Evolutionary conservation across 352 stramenopile species (phyloP), one percentile per base, ranked within the genome.

Genomic region (Thraustotheca clavata): DNA sequence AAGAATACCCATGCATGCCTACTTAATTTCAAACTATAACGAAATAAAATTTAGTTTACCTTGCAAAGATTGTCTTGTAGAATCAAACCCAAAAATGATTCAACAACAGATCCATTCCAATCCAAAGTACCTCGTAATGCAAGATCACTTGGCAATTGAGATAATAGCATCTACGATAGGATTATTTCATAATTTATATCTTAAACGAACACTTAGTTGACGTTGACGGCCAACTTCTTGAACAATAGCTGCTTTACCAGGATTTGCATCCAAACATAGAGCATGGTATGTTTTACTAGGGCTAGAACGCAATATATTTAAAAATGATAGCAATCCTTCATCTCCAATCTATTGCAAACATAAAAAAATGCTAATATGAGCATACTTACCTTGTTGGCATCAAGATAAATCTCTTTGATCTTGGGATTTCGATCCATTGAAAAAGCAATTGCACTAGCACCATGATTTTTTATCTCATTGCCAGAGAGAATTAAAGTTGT

Each of bases 141-240:
- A 80, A 48, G 20, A 78, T 74, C 48, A 79, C 80, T 48, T 79
- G 81, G 74, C 1, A 84, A 59, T 32, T 75, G 73, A 4, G 76
- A 72, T 22, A 83, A 48, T 16, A 71, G 34, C 18, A 86, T 20
- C 57, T 65, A 62, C 34, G 11, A 55, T 12, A 54, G 40, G 20
- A n/a, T n/a, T 12, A 35, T 52, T 26, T 24, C 18, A 0, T 29
- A 29, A 52, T 1, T 24, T n/a, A 11, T 26, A n/a, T n/a, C n/a
- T n/a, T n/a, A n/a, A 12, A 6, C 50, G 50, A 29, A 85, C 12
- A 46, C 54, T 4, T 41, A 16, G 26, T 7, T 26, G 39, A 79
- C 52, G 0, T 68, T 62, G 26, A 70, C 72, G 34, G 11, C 18
- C n/a, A 18, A 65, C 57, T 54, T 65, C 27, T 26, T 8, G 27